Percentiles rank a stretch among this genome's conserved stretches.
These are phyloP conservation scores for Cytospora chrysosperma DNA, from an alignment of 2,329 filamentous ascomycete genomes.

Conservation along the genomic window DNA sequence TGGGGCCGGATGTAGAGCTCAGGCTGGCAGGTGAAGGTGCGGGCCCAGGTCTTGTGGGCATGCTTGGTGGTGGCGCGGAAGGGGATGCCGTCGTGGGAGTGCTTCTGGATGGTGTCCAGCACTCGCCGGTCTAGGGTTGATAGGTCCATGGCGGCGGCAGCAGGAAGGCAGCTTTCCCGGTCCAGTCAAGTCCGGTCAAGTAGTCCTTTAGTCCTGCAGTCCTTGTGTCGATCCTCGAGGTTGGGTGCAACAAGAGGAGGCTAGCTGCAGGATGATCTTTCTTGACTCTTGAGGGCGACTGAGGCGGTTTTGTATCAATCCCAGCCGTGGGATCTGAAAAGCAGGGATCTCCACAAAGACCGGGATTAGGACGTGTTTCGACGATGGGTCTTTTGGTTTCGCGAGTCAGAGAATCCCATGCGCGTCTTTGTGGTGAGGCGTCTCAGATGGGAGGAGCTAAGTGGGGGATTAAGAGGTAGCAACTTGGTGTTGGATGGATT, in stretches of 20 bases:
- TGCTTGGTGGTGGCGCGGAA: slow-evolving; percentile 75
- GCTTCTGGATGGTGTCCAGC: slow-evolving; percentile 20
- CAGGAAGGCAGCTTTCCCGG: background rate
- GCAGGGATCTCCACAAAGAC: background rate
- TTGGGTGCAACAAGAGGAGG: background rate
- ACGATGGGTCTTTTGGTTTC: slow-evolving; percentile 8
- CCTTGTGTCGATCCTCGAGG: slow-evolving; percentile 2
- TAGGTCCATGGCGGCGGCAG: slow-evolving; percentile 14
- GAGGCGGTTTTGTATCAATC: background rate
- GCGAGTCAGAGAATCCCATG: slow-evolving; percentile 20
- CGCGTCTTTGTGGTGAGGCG: background rate
- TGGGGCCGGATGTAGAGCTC: slow-evolving; percentile 89
- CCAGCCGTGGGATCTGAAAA: background rate
- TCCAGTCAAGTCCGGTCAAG: background rate
- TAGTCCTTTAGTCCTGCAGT: too few relatives aligned
- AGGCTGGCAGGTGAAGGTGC: slow-evolving; percentile 83
- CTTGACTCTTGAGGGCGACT: too few relatives aligned
- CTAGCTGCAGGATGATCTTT: too few relatives aligned
- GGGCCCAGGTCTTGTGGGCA: slow-evolving; percentile 89
- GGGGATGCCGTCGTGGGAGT: slow-evolving; percentile 49
- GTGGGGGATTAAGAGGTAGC: too few relatives aligned
- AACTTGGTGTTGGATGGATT: background rate
- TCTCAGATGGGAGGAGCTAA: slow-evolving; percentile 3
- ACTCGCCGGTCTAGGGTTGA: slow-evolving; percentile 22
- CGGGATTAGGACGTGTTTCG: slow-evolving; percentile 19